Conservation (phyloP, 768 basidiomycete species). For the Strobilomyces dryophilus region DNA sequence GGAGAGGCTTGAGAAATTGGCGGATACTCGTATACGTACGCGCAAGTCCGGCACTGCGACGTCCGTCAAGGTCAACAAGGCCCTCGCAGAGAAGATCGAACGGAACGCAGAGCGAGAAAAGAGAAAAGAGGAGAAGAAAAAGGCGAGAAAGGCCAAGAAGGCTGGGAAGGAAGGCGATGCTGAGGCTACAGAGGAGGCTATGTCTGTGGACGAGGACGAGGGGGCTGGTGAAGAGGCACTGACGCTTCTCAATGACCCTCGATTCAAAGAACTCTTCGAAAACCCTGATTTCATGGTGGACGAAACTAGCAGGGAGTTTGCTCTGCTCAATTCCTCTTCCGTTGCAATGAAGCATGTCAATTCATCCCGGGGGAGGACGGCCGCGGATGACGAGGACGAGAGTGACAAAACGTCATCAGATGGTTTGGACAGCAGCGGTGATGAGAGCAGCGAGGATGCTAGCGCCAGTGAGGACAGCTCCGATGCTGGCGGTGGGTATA, state of each 20-base stretch:
- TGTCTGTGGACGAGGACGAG: constrained; percentile 29
- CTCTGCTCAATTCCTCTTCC: constrained; percentile 88
- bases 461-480: constrained; percentile 47
- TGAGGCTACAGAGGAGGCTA: constrained; percentile 30
- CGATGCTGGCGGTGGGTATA: constrained; percentile 50
- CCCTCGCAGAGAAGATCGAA: constrained; percentile 77
- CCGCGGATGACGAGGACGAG: constrained; percentile 86
- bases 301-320: constrained; percentile 81
- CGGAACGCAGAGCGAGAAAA: constrained; percentile 51
- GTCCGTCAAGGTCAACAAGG: constrained; percentile 55
- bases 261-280: constrained; percentile 88
- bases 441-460: constrained; percentile 44
- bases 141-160: constrained; percentile 39
- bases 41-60: constrained; percentile 47
- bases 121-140: constrained; percentile 54
- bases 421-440: constrained; percentile 41
- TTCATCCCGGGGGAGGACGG: constrained; percentile 55
- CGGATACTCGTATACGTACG: constrained; percentile 87
- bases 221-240: constrained; percentile 23
- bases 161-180: constrained; percentile 33
- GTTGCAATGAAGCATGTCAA: constrained; percentile 48
- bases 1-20: constrained; percentile 90
- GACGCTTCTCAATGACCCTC: constrained; percentile 74
- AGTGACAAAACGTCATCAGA: constrained; percentile 67
- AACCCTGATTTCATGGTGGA: constrained; percentile 92